Evolutionary conservation across 176 grass and related monocot genomes (phyloP).

Genomic region (Carex parvula): DNA sequence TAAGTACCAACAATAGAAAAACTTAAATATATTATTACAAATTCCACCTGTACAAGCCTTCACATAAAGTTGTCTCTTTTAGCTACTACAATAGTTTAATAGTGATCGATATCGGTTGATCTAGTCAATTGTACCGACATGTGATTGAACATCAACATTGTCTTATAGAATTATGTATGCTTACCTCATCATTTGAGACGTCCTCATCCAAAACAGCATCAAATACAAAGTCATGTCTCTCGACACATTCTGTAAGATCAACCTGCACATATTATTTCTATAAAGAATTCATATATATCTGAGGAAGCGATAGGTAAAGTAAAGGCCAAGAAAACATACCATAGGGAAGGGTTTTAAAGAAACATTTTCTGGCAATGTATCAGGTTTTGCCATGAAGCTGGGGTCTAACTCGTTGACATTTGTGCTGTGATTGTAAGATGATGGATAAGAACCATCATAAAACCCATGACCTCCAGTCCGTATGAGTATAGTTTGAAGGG

Average conservation of each 20-base stretch:
- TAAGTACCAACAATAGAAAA: background rate
- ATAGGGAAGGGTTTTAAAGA: slow-evolving; percentile 40
- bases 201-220: slow-evolving; percentile 99
- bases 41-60: slow-evolving; percentile 3
- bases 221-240: slow-evolving; percentile 94
- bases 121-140: slow-evolving; percentile 7
- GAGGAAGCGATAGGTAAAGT: background rate
- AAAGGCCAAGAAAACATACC: slow-evolving; percentile 46
- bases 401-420: slow-evolving; percentile 51
- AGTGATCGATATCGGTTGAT: background rate
- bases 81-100: background rate
- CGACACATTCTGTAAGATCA: slow-evolving; percentile 95
- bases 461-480: slow-evolving; percentile 63
- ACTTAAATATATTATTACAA: slow-evolving; percentile 12
- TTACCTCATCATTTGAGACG: slow-evolving; percentile 93
- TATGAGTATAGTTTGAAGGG: slow-evolving; percentile 4
- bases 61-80: background rate
- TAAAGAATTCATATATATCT: background rate
- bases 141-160: background rate
- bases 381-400: slow-evolving; percentile 49
- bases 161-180: background rate
- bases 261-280: slow-evolving; percentile 38
- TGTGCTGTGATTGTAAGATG: slow-evolving; percentile 45
- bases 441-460: slow-evolving; percentile 54
- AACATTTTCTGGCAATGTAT: slow-evolving; percentile 50